phyloP scores from a whole-genome alignment of 2,329 filamentous ascomycete species.

The Epichloe coenophiala region DNA sequence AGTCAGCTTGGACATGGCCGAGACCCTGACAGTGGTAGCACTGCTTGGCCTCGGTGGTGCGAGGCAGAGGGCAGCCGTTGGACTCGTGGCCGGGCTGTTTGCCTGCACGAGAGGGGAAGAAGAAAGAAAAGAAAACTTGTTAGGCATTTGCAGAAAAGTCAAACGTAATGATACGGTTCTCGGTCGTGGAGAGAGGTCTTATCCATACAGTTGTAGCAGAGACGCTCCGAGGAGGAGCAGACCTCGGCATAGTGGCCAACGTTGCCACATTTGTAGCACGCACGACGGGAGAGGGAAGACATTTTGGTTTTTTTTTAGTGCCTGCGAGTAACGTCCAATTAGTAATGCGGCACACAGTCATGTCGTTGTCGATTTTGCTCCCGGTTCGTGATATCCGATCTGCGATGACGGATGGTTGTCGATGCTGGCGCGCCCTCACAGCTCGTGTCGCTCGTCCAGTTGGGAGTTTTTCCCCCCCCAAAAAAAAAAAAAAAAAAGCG shows the following conservation, averaged over 20 bases:
- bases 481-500: neutral
- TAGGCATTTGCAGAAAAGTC: neutral
- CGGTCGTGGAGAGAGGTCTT: neutral
- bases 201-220: conserved; percentile 95
- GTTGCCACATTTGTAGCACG: conserved; percentile 75
- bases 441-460: neutral
- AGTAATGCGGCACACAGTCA: neutral
- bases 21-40: conserved; percentile 99
- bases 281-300: conserved; percentile 70
- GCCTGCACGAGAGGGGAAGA: conserved; percentile 29
- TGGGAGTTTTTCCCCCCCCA: no score
- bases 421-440: neutral
- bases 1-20: conserved; percentile 96
- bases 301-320: conserved; percentile 31
- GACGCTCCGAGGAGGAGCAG: conserved; percentile 92
- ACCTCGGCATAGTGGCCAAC: conserved; percentile 76
- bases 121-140: neutral
- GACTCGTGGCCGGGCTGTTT: conserved; percentile 94
- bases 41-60: conserved; percentile 97
- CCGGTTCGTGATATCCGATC: neutral
- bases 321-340: neutral
- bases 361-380: neutral
- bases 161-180: neutral
- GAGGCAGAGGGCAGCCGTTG: conserved; percentile 89
- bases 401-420: neutral